A percentile compares a stretch with the other conserved stretches of the same genome.
phyloP scores from a whole-genome alignment of 2,329 filamentous ascomycete genomes.

The Juglanconis sp. region DNA sequence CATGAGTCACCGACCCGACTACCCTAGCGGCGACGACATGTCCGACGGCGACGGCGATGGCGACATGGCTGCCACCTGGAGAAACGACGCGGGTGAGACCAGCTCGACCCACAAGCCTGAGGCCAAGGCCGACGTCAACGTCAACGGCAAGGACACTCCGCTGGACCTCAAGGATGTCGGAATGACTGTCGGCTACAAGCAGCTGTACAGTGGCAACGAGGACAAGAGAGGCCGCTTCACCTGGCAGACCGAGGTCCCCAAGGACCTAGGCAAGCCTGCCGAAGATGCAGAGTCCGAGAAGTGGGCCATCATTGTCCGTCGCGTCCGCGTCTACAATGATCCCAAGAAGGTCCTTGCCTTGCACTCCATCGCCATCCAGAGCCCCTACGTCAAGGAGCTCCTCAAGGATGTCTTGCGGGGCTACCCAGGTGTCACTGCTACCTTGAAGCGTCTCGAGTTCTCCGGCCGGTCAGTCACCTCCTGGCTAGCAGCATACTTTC shows the following conservation, averaged over 20 bases:
- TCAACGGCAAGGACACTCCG: background rate
- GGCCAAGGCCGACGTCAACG: background rate
- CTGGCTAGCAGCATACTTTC: background rate
- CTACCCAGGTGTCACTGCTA: background rate
- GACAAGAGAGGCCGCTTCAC: background rate
- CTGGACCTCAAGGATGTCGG: background rate
- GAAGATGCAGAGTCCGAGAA: background rate
- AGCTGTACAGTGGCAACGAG: background rate
- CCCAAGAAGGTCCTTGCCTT: background rate
- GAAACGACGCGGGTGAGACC: no score
- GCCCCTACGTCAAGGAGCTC: background rate
- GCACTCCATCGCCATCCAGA: constrained; percentile 1
- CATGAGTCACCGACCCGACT: no score
- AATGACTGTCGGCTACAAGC: background rate
- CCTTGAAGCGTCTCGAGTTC: background rate
- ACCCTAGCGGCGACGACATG: no score
- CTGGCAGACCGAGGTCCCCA: background rate
- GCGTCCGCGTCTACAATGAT: background rate
- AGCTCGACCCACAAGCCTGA: background rate
- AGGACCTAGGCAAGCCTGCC: background rate
- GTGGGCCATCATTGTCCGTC: background rate
- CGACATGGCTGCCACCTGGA: background rate
- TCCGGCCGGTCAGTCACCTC: background rate
- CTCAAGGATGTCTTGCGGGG: background rate
- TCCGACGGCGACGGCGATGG: background rate